Base-by-base conservation (phyloP, 768 basidiomycete genomes). In the Albatrellus ellisii region DNA sequence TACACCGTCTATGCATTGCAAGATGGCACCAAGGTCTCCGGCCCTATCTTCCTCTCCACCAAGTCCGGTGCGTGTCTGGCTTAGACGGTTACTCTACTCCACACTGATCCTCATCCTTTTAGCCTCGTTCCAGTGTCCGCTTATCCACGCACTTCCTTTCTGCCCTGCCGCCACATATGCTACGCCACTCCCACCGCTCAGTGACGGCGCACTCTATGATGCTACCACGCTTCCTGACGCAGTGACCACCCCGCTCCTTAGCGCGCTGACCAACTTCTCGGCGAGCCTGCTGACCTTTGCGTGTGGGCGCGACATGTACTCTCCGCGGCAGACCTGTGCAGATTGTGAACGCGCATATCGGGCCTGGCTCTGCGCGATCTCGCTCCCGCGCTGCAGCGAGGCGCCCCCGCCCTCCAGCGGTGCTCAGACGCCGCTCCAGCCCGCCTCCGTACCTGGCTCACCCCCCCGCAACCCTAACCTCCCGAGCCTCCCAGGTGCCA, bases 251-350 rank as follows among this genome's bases (percentile, higher is more conserved):
- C 69, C 72, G 6, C 67, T 88, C 32, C 52, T 77, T 32, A 61
- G 66, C 18, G 73, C 71, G 45, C 59, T 91, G 48, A 59, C 75
- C 37, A 86, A 87, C 59, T 88, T 91, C 59, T 80, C 85, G 1
- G 67, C 69, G 1, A 69, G 74, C 15, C 72, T 92, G 7, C 68
- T 71, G 25, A 82, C 80, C 3, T 74, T 78, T 46, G 72, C 85
- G 1, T 91, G 89, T 55, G 83, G 84, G 14, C 71, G 83, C 22
- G 86, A 89, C 54, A 54, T 66, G 42, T 92, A 88, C 61, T 88
- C 84, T 5, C 80, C 82, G 0, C 58, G 89, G 17, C 73, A 83
- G 21, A 73, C 75, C 3, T 92, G 89, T 53, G 67, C 71, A 11
- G 79, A 84, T 56, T 91, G 88, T 52, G 72, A 79, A 47, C 58